phyloP scores from a whole-genome alignment of 345 rosid genomes.

The Eutrema japonicum region DNA sequence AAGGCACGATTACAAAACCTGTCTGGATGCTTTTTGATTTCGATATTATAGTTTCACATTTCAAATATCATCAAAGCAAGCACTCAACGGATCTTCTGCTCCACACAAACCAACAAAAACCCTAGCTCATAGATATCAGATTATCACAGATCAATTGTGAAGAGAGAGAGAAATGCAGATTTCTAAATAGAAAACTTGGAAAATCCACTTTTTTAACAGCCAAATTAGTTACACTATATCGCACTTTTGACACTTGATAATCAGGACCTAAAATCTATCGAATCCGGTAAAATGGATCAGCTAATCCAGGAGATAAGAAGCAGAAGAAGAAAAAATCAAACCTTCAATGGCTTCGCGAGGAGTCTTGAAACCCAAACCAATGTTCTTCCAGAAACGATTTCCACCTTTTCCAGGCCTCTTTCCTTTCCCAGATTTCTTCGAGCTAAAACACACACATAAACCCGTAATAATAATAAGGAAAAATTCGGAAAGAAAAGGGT shows the following conservation, averaged over 20 bases:
- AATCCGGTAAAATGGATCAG: neutral
- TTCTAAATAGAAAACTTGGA: neutral
- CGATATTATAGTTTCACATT: neutral
- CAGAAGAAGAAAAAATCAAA: constrained; percentile 16
- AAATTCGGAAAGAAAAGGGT: neutral
- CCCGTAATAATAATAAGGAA: neutral
- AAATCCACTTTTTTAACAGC: neutral
- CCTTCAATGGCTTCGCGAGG: constrained; percentile 94
- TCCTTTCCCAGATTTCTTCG: constrained; percentile 82
- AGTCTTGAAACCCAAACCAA: constrained; percentile 92
- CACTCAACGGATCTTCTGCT: neutral
- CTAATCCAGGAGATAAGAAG: neutral
- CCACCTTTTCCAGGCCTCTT: constrained; percentile 98
- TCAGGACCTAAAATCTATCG: neutral
- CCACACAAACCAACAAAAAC: neutral
- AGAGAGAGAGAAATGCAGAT: neutral
- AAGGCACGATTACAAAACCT: neutral
- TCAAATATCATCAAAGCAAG: constrained; percentile 1
- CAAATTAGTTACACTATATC: neutral
- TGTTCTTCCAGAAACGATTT: constrained; percentile 84
- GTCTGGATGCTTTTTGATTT: neutral
- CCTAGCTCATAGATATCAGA: neutral
- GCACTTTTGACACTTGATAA: neutral
- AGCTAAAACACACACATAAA: constrained; percentile 47
- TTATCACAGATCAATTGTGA: neutral